Evolutionary conservation across 148 eudicot genomes (phyloP).

Genomic region (Vaccinium darrowii): DNA sequence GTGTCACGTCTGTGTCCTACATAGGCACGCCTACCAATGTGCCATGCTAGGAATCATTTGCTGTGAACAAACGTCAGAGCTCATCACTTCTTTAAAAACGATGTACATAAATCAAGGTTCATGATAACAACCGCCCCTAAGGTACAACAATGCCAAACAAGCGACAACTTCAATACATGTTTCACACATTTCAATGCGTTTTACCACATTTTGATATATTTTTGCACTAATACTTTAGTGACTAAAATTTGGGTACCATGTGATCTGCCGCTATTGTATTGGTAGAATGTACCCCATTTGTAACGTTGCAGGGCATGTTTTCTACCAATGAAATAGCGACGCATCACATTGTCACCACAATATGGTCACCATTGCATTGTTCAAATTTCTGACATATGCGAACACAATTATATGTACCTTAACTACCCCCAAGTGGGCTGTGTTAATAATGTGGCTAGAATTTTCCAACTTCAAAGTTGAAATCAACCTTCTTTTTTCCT

Average conservation of each 20-base stretch:
- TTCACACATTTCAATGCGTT: neutral
- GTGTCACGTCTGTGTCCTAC: no score
- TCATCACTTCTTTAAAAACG: neutral
- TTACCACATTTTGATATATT: no score
- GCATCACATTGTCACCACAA: no score
- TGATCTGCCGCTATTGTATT: no score
- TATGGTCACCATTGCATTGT: no score
- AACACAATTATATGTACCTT: neutral
- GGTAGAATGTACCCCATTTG: no score
- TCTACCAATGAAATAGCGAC: no score
- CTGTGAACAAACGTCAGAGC: neutral
- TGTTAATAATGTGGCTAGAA: neutral
- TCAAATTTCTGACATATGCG: neutral
- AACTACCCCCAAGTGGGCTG: no score
- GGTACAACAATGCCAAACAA: neutral
- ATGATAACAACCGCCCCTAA: neutral
- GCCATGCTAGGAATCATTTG: neutral
- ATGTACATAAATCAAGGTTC: neutral
- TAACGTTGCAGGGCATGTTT: no score
- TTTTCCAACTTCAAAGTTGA: neutral
- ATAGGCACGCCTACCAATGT: neutral
- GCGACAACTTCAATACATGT: neutral
- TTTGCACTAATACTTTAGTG: no score
- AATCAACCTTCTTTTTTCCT: neutral
- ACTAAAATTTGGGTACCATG: no score